Conservation (phyloP, 345 rosid species). For the Aurinia saxatilis region DNA sequence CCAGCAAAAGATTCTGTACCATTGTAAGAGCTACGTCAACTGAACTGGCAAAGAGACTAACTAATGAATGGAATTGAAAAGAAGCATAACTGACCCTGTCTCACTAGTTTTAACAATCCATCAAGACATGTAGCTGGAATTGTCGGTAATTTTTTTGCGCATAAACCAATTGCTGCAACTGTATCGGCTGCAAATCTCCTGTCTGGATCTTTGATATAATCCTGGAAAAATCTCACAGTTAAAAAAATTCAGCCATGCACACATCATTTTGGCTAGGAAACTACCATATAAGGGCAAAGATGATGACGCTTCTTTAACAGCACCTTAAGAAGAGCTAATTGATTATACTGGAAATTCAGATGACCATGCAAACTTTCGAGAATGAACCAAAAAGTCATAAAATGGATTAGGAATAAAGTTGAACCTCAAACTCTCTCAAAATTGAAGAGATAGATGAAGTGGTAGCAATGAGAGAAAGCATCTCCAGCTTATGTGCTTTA, state of each 20-base stretch:
- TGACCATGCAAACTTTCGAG: neutral
- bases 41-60: neutral
- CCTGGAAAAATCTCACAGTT: conserved; percentile 39
- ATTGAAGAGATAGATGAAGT: conserved; percentile 59
- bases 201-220: conserved; percentile 87
- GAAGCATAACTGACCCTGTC: conserved; percentile 50
- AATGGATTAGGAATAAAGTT: neutral
- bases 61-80: neutral
- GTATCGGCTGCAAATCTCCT: conserved; percentile 85
- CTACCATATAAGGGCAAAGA: neutral
- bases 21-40: conserved; percentile 18
- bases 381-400: neutral
- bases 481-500: conserved; percentile 85
- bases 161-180: conserved; percentile 81
- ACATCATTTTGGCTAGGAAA: neutral
- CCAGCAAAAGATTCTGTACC: conserved; percentile 54
- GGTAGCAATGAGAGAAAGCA: conserved; percentile 71
- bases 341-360: neutral
- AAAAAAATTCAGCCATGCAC: neutral
- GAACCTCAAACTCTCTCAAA: conserved; percentile 90
- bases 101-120: conserved; percentile 56
- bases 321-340: neutral
- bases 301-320: neutral
- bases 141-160: conserved; percentile 61
- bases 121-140: conserved; percentile 67